These are phyloP conservation scores for Phytophthora lateralis DNA, from an alignment of 352 stramenopile genomes.

Conservation along the genomic window DNA sequence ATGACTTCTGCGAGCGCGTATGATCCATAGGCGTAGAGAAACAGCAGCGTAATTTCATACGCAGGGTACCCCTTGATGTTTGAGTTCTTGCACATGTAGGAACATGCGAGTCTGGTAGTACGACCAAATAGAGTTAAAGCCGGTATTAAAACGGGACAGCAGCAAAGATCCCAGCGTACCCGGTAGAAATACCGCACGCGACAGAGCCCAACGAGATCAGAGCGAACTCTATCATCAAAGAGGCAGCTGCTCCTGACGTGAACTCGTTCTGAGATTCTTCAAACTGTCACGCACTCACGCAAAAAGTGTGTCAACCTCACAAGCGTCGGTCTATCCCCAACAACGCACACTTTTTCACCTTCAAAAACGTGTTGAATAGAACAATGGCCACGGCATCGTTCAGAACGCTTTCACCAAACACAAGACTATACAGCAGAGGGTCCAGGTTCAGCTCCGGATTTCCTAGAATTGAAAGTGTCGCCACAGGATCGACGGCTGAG, in stretches of 20 bases:
- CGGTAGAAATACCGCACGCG: conserved; percentile 72
- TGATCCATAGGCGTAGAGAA: conserved; percentile 73
- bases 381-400: conserved; percentile 98
- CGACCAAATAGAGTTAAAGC: neutral
- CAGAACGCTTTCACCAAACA: conserved; percentile 97
- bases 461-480: conserved; percentile 96
- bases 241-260: conserved; percentile 56
- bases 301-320: conserved; percentile 1
- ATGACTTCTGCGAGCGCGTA: conserved; percentile 73
- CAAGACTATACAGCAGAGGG: conserved; percentile 89
- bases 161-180: conserved; percentile 33
- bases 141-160: conserved; percentile 3
- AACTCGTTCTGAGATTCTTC: conserved; percentile 83
- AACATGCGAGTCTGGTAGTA: conserved; percentile 65
- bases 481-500: conserved; percentile 95
- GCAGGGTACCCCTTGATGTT: conserved; percentile 82
- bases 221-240: conserved; percentile 76
- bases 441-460: conserved; percentile 92
- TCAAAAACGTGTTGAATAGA: conserved; percentile 96
- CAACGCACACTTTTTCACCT: conserved; percentile 46
- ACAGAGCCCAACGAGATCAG: conserved; percentile 84
- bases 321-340: neutral
- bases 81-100: conserved; percentile 77
- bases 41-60: conserved; percentile 79
- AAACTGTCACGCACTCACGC: conserved; percentile 38